These are phyloP conservation scores for Aureobasidium sp. DNA, from an alignment of 2,329 filamentous ascomycete species.

Conservation along the genomic window DNA sequence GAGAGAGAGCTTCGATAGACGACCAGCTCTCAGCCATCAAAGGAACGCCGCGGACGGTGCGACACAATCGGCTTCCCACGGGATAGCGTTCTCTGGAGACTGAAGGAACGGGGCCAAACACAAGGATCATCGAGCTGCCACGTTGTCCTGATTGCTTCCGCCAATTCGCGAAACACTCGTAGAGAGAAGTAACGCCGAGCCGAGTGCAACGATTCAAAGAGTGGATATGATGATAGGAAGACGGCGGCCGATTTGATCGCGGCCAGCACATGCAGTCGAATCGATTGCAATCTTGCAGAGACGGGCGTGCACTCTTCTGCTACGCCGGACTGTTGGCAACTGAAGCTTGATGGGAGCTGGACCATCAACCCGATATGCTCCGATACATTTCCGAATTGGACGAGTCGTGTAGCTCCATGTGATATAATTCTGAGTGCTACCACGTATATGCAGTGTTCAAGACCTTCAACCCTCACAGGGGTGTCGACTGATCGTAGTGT, in stretches of 20 bases:
- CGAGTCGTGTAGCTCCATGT: neutral
- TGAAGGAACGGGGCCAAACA: neutral
- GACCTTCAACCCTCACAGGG: neutral
- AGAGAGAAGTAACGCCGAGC: neutral
- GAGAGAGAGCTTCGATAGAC: neutral
- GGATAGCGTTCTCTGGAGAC: neutral
- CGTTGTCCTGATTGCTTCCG: neutral
- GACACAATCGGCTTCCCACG: neutral
- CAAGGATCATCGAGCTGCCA: neutral
- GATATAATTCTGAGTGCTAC: neutral
- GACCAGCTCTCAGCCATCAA: constrained; percentile 1
- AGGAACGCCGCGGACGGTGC: neutral
- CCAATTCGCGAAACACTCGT: neutral
- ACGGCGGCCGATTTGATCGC: neutral
- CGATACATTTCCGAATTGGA: neutral
- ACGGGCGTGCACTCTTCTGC: constrained; percentile 1
- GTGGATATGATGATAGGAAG: neutral
- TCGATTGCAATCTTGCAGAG: neutral
- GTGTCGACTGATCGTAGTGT: neutral
- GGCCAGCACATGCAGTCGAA: neutral
- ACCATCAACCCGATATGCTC: neutral
- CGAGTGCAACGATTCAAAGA: neutral
- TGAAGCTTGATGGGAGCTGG: neutral
- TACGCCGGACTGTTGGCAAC: constrained; percentile 3
- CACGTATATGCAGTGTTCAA: neutral